A percentile compares a stretch with the other conserved stretches of the same genome.
phyloP scores from a whole-genome alignment of 139 green algal genomes.

The Chlamydomonas applanata region DNA sequence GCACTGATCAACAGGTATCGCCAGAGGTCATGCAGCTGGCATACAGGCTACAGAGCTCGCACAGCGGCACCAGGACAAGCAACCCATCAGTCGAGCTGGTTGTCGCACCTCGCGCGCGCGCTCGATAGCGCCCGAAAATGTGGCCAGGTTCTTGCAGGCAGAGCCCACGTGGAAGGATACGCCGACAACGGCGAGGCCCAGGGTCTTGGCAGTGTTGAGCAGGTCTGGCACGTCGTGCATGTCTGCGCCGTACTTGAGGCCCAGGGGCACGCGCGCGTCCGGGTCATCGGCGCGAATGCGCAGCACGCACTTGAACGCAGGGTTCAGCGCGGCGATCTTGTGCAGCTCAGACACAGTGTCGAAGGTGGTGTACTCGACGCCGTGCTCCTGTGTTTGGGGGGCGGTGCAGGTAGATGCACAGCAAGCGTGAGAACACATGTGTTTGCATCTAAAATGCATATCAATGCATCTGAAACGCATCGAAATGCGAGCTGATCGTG shows the following conservation, averaged over 20 bases:
- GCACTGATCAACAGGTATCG: too few relatives aligned
- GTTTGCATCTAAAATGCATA: too few relatives aligned
- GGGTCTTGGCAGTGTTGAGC: slow-evolving; percentile 49
- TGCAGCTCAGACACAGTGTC: slow-evolving; percentile 89
- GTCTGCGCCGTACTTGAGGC: slow-evolving; percentile 75
- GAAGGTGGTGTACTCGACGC: slow-evolving; percentile 87
- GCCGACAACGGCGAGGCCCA: slow-evolving; percentile 78
- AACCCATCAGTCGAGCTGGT: too few relatives aligned
- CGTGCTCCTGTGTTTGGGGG: slow-evolving; percentile 27
- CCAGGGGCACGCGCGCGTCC: slow-evolving; percentile 67
- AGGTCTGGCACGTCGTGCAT: slow-evolving; percentile 54
- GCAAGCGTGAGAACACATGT: too few relatives aligned
- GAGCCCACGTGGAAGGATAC: slow-evolving; percentile 96
- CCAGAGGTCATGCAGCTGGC: too few relatives aligned
- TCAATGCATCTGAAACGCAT: neutral
- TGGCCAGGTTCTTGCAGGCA: slow-evolving; percentile 75
- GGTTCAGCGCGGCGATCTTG: slow-evolving; percentile 80
- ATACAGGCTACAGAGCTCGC: too few relatives aligned
- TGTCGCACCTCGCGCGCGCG: slow-evolving; percentile 39
- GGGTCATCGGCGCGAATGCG: slow-evolving; percentile 87
- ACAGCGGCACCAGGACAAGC: too few relatives aligned
- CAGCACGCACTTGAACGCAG: slow-evolving; percentile 74
- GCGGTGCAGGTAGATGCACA: too few relatives aligned
- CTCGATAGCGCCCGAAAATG: slow-evolving; percentile 76
- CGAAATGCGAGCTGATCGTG: neutral